These are phyloP conservation scores for Aspergillus japonicus DNA, from an alignment of 2,329 filamentous ascomycete genomes.

Conservation along the genomic window DNA sequence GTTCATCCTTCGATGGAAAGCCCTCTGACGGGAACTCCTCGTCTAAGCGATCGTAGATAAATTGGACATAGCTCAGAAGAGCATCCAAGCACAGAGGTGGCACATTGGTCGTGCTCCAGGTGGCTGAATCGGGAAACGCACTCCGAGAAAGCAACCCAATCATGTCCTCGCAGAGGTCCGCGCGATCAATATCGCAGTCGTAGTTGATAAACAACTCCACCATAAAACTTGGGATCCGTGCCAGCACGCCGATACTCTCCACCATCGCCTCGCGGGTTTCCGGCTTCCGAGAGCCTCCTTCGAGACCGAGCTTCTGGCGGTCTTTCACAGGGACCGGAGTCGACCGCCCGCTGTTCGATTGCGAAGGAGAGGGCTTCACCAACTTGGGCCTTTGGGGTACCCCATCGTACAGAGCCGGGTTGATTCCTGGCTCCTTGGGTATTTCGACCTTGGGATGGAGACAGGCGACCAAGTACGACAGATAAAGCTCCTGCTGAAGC, in stretches of 20 bases:
- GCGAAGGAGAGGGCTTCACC: slow-evolving; percentile 74
- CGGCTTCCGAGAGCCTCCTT: slow-evolving; percentile 86
- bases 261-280: slow-evolving; percentile 98
- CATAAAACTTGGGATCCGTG: slow-evolving; percentile 91
- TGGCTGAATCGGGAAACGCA: slow-evolving; percentile 93
- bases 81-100: slow-evolving; percentile 92
- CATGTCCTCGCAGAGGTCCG: slow-evolving; percentile 93
- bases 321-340: slow-evolving; percentile 92
- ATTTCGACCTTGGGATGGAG: slow-evolving; percentile 93
- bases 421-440: slow-evolving; percentile 83
- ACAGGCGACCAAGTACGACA: slow-evolving; percentile 92
- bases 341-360: slow-evolving; percentile 73
- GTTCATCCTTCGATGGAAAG: slow-evolving; percentile 61
- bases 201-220: slow-evolving; percentile 96
- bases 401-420: slow-evolving; percentile 86
- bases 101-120: slow-evolving; percentile 98
- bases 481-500: slow-evolving; percentile 91
- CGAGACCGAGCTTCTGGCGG: slow-evolving; percentile 85
- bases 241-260: slow-evolving; percentile 87
- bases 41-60: slow-evolving; percentile 81
- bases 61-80: slow-evolving; percentile 85
- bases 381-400: slow-evolving; percentile 89
- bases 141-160: slow-evolving; percentile 89
- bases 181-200: slow-evolving; percentile 88
- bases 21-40: slow-evolving; percentile 64